Conservation (phyloP, 1,139 yeast species). For the Suhomyces bribrorum region DNA sequence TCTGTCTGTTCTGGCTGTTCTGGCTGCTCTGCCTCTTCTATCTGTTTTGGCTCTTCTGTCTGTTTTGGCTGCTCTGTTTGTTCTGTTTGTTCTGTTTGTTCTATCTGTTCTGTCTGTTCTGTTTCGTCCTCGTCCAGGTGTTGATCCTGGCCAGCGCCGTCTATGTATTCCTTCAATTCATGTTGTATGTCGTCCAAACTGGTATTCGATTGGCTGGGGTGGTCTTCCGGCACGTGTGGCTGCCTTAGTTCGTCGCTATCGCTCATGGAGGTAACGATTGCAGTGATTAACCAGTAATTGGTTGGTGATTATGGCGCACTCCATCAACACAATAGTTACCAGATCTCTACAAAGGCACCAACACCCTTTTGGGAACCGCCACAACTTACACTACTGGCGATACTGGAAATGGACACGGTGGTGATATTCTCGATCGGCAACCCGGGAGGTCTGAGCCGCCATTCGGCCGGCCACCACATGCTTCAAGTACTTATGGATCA, state of each 20-base stretch:
- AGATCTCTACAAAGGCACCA: not conserved
- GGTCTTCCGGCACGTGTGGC: too few species aligned
- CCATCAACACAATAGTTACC: too few species aligned
- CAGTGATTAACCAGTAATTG: too few species aligned
- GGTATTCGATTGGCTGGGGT: constrained; percentile 1
- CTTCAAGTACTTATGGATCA: constrained; percentile 30
- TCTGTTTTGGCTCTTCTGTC: not conserved
- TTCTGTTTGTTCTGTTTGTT: not conserved
- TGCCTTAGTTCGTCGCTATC: too few species aligned
- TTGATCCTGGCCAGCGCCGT: not conserved
- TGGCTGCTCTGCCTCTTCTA: constrained; percentile 5
- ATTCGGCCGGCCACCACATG: constrained; percentile 43
- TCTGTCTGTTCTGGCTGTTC: not conserved
- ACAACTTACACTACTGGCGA: too few species aligned
- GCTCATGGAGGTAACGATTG: too few species aligned
- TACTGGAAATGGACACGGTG: constrained; percentile 15
- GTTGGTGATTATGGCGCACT: too few species aligned
- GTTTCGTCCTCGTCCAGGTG: not conserved
- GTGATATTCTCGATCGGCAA: constrained; percentile 45
- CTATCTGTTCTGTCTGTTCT: not conserved
- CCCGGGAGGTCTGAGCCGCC: constrained; percentile 43
- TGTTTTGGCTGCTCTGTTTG: not conserved
- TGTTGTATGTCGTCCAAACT: constrained; percentile 9
- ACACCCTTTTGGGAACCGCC: not conserved
- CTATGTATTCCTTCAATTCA: constrained; percentile 8